Evolutionary conservation across 805 yeast species (phyloP).

Genomic region (Yarrowia keelungensis): DNA sequence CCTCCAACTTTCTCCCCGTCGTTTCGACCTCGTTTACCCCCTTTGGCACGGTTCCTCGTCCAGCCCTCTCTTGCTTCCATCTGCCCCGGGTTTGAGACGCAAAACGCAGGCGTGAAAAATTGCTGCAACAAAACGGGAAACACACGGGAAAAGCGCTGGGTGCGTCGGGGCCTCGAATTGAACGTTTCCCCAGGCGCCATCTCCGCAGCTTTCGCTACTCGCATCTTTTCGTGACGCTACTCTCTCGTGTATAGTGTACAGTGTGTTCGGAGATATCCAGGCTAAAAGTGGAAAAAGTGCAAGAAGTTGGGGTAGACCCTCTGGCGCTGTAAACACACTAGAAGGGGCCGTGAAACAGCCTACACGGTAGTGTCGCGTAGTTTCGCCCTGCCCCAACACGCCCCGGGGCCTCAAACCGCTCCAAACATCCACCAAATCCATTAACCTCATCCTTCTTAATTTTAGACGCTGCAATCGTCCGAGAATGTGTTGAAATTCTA

Average conservation of each 20-base stretch:
- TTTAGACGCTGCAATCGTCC: slow-evolving; percentile 20
- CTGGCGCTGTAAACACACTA: no score
- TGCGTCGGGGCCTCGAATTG: slow-evolving; percentile 6
- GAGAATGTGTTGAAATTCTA: slow-evolving; percentile 9
- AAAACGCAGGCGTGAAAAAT: slow-evolving; percentile 36
- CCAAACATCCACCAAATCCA: background rate
- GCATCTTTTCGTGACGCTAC: background rate
- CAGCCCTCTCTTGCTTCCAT: slow-evolving; percentile 16
- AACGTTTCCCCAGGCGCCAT: slow-evolving; percentile 7
- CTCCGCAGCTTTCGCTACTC: background rate
- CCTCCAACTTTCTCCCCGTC: background rate
- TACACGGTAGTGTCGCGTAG: background rate
- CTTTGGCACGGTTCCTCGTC: background rate
- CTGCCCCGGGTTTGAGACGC: slow-evolving; percentile 37
- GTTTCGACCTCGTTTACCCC: background rate
- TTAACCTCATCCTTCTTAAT: slow-evolving; percentile 11
- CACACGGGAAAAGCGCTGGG: slow-evolving; percentile 30
- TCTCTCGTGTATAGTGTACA: background rate
- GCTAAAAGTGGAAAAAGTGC: no score
- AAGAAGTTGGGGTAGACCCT: no score
- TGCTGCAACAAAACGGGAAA: slow-evolving; percentile 32
- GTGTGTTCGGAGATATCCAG: no score
- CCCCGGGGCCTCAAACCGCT: no score
- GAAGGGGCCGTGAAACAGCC: no score
- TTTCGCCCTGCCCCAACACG: background rate